Evolutionary conservation across 768 basidiomycete genomes (phyloP).

Genomic region (Macrolepiota fuliginosa): DNA sequence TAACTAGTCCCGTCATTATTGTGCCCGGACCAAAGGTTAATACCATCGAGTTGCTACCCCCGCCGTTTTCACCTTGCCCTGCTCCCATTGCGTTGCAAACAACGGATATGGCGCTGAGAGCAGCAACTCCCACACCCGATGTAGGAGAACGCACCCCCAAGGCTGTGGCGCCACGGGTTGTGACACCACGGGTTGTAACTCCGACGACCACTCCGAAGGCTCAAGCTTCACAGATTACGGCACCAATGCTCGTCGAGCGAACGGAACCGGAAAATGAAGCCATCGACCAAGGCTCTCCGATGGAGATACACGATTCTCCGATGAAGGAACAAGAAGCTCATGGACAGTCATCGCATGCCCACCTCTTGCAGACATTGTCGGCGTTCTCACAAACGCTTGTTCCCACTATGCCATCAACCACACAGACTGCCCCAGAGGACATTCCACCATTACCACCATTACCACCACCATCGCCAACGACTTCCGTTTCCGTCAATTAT

Average conservation of each 20-base stretch:
- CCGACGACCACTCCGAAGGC: background rate
- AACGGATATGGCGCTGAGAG: background rate
- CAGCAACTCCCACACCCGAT: background rate
- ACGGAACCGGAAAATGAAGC: background rate
- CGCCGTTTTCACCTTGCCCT: conserved; percentile 1
- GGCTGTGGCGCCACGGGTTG: background rate
- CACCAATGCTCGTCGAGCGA: background rate
- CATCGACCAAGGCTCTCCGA: background rate
- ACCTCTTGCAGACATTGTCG: background rate
- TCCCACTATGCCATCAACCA: background rate
- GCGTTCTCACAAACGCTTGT: background rate
- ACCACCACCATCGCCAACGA: background rate
- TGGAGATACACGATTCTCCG: background rate
- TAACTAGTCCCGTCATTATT: conserved; percentile 11
- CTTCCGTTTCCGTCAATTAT: background rate
- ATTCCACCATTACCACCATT: background rate
- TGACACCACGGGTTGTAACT: background rate
- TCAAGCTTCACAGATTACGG: background rate
- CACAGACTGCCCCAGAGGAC: background rate
- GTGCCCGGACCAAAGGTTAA: background rate
- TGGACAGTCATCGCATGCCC: background rate
- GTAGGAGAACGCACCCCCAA: background rate
- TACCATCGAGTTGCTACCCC: background rate
- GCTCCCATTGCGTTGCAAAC: background rate
- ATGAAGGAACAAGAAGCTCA: background rate